Percentiles rank a stretch among this genome's conserved stretches.
phyloP scores from a whole-genome alignment of 768 basidiomycete species.

The Rhizopogon rudus region DNA sequence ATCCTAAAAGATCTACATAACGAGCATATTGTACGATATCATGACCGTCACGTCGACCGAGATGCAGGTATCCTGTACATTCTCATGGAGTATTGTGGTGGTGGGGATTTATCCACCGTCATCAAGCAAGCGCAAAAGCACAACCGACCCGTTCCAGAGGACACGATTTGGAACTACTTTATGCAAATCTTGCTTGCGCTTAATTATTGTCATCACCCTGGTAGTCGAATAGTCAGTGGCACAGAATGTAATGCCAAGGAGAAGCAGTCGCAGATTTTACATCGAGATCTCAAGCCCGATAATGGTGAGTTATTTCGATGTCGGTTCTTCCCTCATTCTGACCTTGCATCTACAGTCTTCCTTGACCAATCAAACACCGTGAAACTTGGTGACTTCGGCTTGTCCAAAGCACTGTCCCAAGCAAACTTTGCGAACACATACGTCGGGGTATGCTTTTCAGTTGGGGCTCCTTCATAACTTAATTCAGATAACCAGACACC shows the following conservation, averaged over 20 bases:
- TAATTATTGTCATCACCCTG: conserved; percentile 89
- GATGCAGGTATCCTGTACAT: conserved; percentile 92
- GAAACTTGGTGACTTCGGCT: conserved; percentile 95
- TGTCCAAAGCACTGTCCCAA: conserved; percentile 87
- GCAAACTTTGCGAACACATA: conserved; percentile 94
- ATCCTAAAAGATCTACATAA: conserved; percentile 95
- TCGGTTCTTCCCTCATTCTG: background rate
- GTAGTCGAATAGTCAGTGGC: conserved; percentile 38
- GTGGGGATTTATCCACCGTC: conserved; percentile 86
- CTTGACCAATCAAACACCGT: conserved; percentile 80
- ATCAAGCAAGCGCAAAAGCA: conserved; percentile 76
- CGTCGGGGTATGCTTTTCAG: conserved; percentile 69
- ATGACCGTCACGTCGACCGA: conserved; percentile 88
- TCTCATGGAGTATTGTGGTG: conserved; percentile 98
- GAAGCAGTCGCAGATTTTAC: conserved; percentile 72
- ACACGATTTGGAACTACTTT: conserved; percentile 94
- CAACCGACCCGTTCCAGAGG: conserved; percentile 78
- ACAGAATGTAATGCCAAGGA: conserved; percentile 40
- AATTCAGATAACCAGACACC: conserved; percentile 78
- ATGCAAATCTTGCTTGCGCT: conserved; percentile 88
- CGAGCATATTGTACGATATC: conserved; percentile 94
- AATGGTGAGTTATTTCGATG: conserved; percentile 59
- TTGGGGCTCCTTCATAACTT: background rate
- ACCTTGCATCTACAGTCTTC: conserved; percentile 57
- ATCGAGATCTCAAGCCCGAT: conserved; percentile 96